Conservation (phyloP, 306 rosid species). For the Corylus avellana region DNA sequence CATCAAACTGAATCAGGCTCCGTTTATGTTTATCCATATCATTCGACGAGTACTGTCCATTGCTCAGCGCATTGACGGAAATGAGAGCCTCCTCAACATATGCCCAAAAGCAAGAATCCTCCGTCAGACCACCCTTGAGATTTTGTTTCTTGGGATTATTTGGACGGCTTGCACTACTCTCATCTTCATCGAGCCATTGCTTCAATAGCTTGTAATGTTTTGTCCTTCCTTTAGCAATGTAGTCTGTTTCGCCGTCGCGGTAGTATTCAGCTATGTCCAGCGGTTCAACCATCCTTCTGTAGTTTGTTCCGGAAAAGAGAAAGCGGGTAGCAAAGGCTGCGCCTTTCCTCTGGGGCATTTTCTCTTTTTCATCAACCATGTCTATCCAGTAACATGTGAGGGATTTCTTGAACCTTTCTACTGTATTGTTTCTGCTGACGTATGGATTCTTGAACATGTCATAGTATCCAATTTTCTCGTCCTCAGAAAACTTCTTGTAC, state of each 20-base stretch:
- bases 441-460: slow-evolving; percentile 43
- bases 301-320: slow-evolving; percentile 52
- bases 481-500: slow-evolving; percentile 52
- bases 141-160: slow-evolving; percentile 4
- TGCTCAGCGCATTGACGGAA: slow-evolving; percentile 22
- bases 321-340: slow-evolving; percentile 27
- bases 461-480: slow-evolving; percentile 40
- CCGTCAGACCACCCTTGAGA: slow-evolving; percentile 41
- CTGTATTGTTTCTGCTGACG: slow-evolving; percentile 7
- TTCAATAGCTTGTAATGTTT: slow-evolving; percentile 44
- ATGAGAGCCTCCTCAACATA: slow-evolving; percentile 63
- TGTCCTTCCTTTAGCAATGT: slow-evolving; percentile 27
- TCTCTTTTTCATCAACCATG: slow-evolving; percentile 44
- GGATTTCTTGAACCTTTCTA: slow-evolving; percentile 1
- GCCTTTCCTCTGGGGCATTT: slow-evolving; percentile 51
- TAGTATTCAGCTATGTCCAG: slow-evolving; percentile 57
- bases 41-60: not conserved
- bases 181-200: slow-evolving; percentile 30
- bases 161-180: not conserved
- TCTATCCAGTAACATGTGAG: slow-evolving; percentile 53
- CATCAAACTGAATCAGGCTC: slow-evolving; percentile 46
- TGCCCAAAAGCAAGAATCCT: slow-evolving; percentile 84
- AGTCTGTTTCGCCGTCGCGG: slow-evolving; percentile 3
- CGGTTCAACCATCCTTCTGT: slow-evolving; percentile 70
- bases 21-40: not conserved